Conservation (phyloP, 768 basidiomycete species). For the Xerocomellus amylosporus region DNA sequence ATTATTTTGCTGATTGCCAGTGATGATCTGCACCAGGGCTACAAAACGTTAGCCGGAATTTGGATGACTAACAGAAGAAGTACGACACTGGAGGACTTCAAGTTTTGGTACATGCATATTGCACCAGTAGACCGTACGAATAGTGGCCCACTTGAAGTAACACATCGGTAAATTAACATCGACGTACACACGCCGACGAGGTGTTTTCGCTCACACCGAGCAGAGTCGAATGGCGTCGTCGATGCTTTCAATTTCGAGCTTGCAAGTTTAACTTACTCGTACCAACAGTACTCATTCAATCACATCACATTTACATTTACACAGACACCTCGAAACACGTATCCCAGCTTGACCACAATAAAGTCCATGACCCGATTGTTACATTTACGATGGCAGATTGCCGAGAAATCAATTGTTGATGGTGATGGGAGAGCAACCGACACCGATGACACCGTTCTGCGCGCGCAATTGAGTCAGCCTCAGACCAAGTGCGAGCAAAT, state of each 20-base stretch:
- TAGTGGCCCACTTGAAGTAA: too few species aligned
- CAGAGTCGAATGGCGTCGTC: neutral
- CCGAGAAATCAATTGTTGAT: neutral
- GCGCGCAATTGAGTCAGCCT: neutral
- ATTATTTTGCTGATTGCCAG: too few species aligned
- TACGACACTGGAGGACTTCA: too few species aligned
- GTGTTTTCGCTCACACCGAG: too few species aligned
- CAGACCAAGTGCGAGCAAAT: neutral
- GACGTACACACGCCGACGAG: neutral
- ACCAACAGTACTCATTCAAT: neutral
- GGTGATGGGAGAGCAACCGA: conserved; percentile 1
- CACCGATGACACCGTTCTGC: neutral
- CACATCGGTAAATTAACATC: too few species aligned
- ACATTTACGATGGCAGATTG: neutral
- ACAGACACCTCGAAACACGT: neutral
- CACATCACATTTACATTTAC: neutral
- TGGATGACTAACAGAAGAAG: too few species aligned
- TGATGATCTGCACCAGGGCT: too few species aligned
- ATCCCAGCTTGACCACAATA: neutral
- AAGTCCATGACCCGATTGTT: neutral
- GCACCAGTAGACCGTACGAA: too few species aligned
- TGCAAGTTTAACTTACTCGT: neutral
- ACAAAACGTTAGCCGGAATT: too few species aligned
- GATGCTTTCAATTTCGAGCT: neutral
- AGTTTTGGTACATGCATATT: too few species aligned